A percentile compares a stretch with the other conserved stretches of the same genome.
phyloP scores from a whole-genome alignment of 2,329 filamentous ascomycete genomes.

The Pestalotiopsis sp. region DNA sequence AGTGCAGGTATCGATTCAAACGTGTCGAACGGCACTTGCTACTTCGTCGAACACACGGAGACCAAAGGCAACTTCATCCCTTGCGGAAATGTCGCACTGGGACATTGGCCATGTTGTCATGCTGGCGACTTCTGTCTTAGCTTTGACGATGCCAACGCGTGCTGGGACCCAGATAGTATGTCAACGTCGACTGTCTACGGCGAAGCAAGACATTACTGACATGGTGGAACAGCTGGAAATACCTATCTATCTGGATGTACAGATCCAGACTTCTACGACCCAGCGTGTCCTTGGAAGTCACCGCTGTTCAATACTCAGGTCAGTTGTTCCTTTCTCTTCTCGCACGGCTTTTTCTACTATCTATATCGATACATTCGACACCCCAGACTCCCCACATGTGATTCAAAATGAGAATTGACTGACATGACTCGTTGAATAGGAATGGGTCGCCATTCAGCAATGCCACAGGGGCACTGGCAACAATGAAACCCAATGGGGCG shows the following conservation, averaged over 20 bases:
- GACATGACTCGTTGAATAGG: background rate
- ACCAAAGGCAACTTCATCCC: constrained; percentile 16
- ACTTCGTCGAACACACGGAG: constrained; percentile 10
- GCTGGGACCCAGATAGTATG: constrained; percentile 14
- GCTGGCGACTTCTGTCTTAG: constrained; percentile 14
- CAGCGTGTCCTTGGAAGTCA: constrained; percentile 15
- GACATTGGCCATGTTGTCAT: constrained; percentile 17
- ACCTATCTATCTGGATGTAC: constrained; percentile 19
- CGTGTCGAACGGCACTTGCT: constrained; percentile 19
- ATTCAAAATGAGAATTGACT: too few relatives aligned
- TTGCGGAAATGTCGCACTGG: constrained; percentile 15
- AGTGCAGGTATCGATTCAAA: background rate
- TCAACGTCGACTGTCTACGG: background rate
- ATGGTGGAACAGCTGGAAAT: constrained; percentile 6
- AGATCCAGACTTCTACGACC: constrained; percentile 13
- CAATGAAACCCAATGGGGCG: constrained; percentile 13
- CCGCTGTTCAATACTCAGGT: background rate
- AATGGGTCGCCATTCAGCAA: constrained; percentile 17
- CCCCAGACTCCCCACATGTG: too few relatives aligned
- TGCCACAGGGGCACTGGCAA: background rate
- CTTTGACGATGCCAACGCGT: constrained; percentile 15
- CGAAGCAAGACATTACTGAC: background rate
- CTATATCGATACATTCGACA: too few relatives aligned
- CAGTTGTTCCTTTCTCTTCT: too few relatives aligned
- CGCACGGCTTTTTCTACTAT: too few relatives aligned